These are phyloP conservation scores for Solioccasus polychromus DNA, from an alignment of 768 basidiomycete genomes.

Conservation along the genomic window DNA sequence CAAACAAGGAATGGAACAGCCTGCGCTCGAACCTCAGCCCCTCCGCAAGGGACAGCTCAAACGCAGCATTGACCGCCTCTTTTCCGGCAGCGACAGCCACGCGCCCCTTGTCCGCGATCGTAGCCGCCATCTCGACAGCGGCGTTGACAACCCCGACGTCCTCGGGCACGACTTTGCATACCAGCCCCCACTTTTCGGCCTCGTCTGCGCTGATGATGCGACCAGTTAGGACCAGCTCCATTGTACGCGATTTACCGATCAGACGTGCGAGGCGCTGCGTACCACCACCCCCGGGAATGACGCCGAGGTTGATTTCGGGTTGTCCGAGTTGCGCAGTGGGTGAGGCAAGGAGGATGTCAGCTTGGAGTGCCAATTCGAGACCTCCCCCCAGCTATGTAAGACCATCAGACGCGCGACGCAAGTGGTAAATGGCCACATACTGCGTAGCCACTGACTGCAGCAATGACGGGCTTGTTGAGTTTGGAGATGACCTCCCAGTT, in stretches of 20 bases:
- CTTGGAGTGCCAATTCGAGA: constrained; percentile 94
- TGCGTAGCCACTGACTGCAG: constrained; percentile 93
- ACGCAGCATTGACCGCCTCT: constrained; percentile 93
- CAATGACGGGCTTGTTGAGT: constrained; percentile 91
- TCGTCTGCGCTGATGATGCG: constrained; percentile 76
- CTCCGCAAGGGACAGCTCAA: constrained; percentile 76
- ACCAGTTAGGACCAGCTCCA: constrained; percentile 93
- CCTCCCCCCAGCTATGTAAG: constrained; percentile 86
- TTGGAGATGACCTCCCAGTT: constrained; percentile 74
- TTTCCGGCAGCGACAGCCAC: constrained; percentile 85
- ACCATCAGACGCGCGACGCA: not conserved
- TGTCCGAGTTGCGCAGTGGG: constrained; percentile 92
- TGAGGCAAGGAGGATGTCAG: constrained; percentile 91
- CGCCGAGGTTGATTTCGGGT: constrained; percentile 93
- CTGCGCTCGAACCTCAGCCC: constrained; percentile 86
- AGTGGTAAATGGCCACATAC: constrained; percentile 42
- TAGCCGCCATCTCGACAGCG: constrained; percentile 75
- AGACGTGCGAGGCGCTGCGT: constrained; percentile 85
- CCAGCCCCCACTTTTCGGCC: constrained; percentile 85
- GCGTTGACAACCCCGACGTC: constrained; percentile 84
- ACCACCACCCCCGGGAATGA: constrained; percentile 93
- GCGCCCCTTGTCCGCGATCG: constrained; percentile 78
- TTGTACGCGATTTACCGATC: constrained; percentile 89
- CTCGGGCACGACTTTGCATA: constrained; percentile 75
- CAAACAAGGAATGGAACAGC: constrained; percentile 89